These are phyloP conservation scores for Trametes polyzona DNA, from an alignment of 1,284 basidiomycete species.

Conservation along the genomic window DNA sequence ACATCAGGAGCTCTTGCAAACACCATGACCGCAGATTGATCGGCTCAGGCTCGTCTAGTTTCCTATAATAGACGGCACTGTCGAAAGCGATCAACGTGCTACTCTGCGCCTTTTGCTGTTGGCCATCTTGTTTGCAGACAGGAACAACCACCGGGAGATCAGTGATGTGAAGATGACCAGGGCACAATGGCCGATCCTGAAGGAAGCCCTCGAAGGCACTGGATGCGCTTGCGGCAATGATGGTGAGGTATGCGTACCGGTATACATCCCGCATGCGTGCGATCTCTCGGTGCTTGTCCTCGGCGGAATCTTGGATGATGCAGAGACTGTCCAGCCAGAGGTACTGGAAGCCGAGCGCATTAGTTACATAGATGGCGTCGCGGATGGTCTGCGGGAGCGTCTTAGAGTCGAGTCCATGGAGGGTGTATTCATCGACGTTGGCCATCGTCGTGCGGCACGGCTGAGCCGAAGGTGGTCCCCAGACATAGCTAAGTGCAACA, in stretches of 20 bases:
- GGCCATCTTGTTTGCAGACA: too few species aligned
- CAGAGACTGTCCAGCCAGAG: constrained; percentile 6
- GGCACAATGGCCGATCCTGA: background rate
- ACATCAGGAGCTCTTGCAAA: too few species aligned
- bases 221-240: background rate
- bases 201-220: background rate
- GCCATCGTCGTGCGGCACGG: constrained; percentile 2
- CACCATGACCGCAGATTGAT: too few species aligned
- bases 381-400: constrained; percentile 1
- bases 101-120: too few species aligned
- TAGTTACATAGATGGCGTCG: background rate
- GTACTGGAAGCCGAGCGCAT: background rate
- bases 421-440: background rate
- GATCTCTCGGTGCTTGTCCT: constrained; percentile 2
- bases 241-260: background rate
- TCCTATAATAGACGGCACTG: too few species aligned
- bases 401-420: background rate
- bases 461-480: constrained; percentile 12
- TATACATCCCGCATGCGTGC: background rate
- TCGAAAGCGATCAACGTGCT: too few species aligned
- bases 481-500: constrained; percentile 18
- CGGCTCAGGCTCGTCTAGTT: too few species aligned
- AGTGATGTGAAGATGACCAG: too few species aligned
- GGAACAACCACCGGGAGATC: too few species aligned
- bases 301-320: constrained; percentile 6